Evolutionary conservation across 305 asterid genomes (phyloP), one percentile per base, ranked within the genome.

Genomic region (Solanum hybrid): DNA sequence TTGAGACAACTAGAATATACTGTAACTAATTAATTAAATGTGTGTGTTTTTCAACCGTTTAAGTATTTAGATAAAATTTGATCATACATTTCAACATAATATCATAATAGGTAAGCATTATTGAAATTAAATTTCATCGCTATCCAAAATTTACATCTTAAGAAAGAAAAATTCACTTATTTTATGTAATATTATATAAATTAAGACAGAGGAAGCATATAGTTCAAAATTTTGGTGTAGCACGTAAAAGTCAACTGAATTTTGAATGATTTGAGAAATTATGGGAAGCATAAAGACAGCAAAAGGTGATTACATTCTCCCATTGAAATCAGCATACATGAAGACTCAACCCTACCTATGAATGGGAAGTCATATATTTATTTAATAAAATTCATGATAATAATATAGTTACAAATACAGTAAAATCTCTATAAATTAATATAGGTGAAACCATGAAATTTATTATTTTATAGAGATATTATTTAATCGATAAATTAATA

Each of bases 21-120:
- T 3, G 10, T 75, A 75, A 75, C 37, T 27, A 75, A 75, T 27
- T 75, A 29, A 75, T 73, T 27, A 14, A 6, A 29, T 29, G n/a
- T 29, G 37, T 75, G 4, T 13, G 6, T 29, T 73, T 73, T 26
- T 29, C n/a, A 13, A 27, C n/a, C 3, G 6, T 75, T 70, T 6
- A 13, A 75, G 2, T 75, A 75, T 13, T 5, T 15, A 75, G 22
- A 75, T 75, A 17, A 75, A 75, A 29, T 27, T 13, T 14, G 2
- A 29, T 75, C n/a, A 7, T 75, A 29, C 1, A 75, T 15, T n/a
- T 10, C 7, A n/a, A 68, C 2, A 26, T 10, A 0, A 0, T 24
- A 13, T 29, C 0, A n/a, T n/a, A 27, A 0, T 3, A 27, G 4
- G 7, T 1, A 27, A 73, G 79, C 2, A 7, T 1, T 13, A 6